Evolutionary conservation across 2,329 filamentous ascomycete species (phyloP).

Genomic region (Fusarium pseudograminearum): DNA sequence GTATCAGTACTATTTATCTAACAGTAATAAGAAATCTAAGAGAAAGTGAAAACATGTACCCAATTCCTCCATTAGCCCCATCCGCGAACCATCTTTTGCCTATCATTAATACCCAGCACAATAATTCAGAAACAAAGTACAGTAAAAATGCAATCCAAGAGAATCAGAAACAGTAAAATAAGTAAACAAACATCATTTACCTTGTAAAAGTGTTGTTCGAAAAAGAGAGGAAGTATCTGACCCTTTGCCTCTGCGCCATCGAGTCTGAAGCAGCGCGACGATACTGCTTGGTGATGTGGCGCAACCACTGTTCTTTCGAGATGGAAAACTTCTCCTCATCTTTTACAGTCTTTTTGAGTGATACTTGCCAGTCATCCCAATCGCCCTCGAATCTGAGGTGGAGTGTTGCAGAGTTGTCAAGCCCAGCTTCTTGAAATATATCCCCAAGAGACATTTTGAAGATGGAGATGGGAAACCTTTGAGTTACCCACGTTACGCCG

Average conservation of each 20-base stretch:
- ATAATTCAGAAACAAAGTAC: not conserved
- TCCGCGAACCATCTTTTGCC: not conserved
- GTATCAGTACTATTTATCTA: no score
- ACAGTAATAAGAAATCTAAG: not conserved
- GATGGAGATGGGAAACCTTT: not conserved
- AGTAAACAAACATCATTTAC: not conserved
- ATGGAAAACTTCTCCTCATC: not conserved
- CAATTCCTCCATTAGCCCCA: not conserved
- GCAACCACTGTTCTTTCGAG: not conserved
- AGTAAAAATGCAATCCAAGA: not conserved
- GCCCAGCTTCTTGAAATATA: not conserved
- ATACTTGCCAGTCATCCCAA: not conserved
- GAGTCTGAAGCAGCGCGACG: not conserved
- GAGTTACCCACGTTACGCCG: not conserved
- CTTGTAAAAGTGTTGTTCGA: not conserved
- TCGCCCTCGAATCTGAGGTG: not conserved
- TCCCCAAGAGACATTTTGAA: slow-evolving; percentile 14
- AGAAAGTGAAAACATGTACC: not conserved
- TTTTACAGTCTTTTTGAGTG: not conserved
- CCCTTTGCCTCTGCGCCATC: not conserved
- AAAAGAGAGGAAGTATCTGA: not conserved
- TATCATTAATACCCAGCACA: not conserved
- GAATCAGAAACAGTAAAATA: not conserved
- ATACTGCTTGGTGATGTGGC: not conserved
- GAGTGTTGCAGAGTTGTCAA: not conserved